Evolutionary conservation across 495 filamentous ascomycete species (phyloP), one percentile per base, ranked within the genome.

Genomic region (Xylaria longipes): DNA sequence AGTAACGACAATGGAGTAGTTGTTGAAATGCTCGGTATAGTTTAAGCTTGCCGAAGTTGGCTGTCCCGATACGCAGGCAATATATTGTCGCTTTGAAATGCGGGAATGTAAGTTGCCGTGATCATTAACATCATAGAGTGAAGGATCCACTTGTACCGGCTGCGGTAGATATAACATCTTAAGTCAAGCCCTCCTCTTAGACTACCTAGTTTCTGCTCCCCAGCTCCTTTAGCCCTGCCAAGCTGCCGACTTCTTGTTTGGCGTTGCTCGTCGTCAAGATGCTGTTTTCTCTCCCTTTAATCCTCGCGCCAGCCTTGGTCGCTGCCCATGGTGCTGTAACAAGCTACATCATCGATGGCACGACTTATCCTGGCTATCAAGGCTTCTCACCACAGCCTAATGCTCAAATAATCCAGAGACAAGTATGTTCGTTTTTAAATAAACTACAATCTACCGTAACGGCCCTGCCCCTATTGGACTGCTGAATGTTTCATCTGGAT

Each of bases 251-350:
- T 67, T 56, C 48, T 45, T 35, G 29, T 25, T 56, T 2, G 9
- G 35, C 11, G 11, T 56, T 1, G 12, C 7, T 0, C 22, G n/a
- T 31, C 12, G 25, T 75, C 76, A 79, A 75, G 62, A 81, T 81
- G 78, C 52, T 77, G 35, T 76, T 76, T 67, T 70, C 77, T 41
- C 63, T 78, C 58, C 70, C 68, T 57, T 66, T 82, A 20, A 72
- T 75, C 72, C 41, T 78, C 54, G 76, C 74, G 11, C 76, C 76
- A 8, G 74, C 84, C 31, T 75, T 80, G 57, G 86, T 77, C 68
- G 79, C 83, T 37, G 87, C 84, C 57, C 87, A 90, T 74, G 88
- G 88, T 61, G 88, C 86, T 71, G 87, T 88, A 48, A 84, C 86
- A 35, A 85, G 83, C 76, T 90, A 90, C 79, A 81, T 84, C 52